These are phyloP conservation scores for Medicago ruthenica DNA, from an alignment of 306 rosid species.

Conservation along the genomic window DNA sequence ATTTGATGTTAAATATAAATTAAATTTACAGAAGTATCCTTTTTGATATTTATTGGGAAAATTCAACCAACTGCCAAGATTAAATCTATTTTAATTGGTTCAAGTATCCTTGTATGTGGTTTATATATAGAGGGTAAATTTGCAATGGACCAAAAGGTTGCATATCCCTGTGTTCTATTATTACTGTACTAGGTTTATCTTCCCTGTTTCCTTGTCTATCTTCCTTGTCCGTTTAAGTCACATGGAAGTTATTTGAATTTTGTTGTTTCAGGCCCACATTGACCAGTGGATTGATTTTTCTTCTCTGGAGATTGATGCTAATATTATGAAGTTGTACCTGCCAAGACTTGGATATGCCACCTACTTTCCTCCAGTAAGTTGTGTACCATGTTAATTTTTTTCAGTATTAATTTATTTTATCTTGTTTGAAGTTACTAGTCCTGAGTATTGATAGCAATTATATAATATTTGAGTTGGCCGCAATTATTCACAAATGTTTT, in stretches of 20 bases:
- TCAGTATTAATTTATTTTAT: background rate
- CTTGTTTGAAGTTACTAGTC: background rate
- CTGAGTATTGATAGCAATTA: background rate
- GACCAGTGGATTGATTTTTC: constrained; percentile 94
- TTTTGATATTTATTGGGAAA: too few relatives aligned
- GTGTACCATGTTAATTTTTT: background rate
- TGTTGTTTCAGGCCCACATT: constrained; percentile 65
- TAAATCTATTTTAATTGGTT: too few relatives aligned
- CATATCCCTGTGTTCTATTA: background rate
- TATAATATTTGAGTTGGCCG: background rate
- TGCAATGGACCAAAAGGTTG: too few relatives aligned
- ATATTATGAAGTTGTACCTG: constrained; percentile 41
- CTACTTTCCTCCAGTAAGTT: constrained; percentile 71
- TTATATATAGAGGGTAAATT: too few relatives aligned
- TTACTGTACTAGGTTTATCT: background rate
- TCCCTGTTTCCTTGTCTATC: too few relatives aligned
- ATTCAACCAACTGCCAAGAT: too few relatives aligned
- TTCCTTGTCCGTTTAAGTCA: too few relatives aligned
- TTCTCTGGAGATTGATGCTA: constrained; percentile 67
- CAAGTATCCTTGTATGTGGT: too few relatives aligned
- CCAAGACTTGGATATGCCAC: constrained; percentile 54
- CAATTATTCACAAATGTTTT: background rate
- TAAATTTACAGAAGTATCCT: too few relatives aligned
- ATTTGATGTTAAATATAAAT: too few relatives aligned
- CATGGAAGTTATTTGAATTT: background rate